Evolutionary conservation across 768 basidiomycete genomes (phyloP), one percentile per base, ranked within the genome.

Genomic region (Amanita muscaria): DNA sequence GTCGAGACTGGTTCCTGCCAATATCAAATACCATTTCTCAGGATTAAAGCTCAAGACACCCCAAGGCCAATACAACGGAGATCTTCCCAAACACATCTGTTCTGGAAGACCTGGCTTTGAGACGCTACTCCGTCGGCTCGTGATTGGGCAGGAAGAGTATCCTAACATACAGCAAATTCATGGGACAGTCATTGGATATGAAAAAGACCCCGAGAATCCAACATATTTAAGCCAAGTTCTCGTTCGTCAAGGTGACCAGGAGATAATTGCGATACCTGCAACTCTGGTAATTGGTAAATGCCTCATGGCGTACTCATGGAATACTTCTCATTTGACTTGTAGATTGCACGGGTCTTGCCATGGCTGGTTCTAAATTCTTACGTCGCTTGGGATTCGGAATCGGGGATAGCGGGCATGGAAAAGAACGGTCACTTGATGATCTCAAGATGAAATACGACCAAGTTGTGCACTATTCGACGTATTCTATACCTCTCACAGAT

Each of bases 301-400:
- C 19, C 22, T 39, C 37, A 15, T 19, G 11, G 6, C 22, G 8
- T 22, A 22, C 37, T 29, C 12, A 29, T 29, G 27, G 7, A 29
- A 12, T 6, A 12, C 12, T 29, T 29, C 12, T 29, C 27, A n/a
- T n/a, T 12, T 29, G 27, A 29, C 27, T 29, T 29, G 27, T 25
- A 64, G 64, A 65, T 46, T 62, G 61, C 42, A 60, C 62, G 1
- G 64, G 64, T 3, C 48, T 55, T 11, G 45, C 57, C 2, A 50
- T 52, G 15, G 55, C 55, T 14, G 61, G 59, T 16, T 16, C 53
- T 0, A 59, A 55, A 29, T 60, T 57, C 56, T 46, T 65, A 5
- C 40, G 49, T 18, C 49, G 44, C 19, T 49, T 52, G 5, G 51
- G 53, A 18, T 63, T 56, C 41, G 54, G 49, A 16, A 21, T 7